These are phyloP conservation scores for Irpex sp. DNA, from an alignment of 1,284 basidiomycete genomes.

Conservation along the genomic window DNA sequence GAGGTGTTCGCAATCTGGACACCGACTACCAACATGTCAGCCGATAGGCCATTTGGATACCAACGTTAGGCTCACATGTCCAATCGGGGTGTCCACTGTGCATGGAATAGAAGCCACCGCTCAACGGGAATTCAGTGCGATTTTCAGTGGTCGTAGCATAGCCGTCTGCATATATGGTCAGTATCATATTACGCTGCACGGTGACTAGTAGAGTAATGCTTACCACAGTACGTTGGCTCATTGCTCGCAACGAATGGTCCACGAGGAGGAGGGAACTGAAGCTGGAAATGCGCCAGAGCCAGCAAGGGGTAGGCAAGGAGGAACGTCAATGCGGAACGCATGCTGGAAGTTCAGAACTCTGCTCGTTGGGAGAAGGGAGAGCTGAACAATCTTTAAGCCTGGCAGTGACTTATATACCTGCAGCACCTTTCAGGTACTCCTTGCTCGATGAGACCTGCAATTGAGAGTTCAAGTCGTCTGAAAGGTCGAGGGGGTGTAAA, in stretches of 20 bases:
- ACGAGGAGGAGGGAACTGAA: slow-evolving; percentile 56
- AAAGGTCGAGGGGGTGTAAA: neutral
- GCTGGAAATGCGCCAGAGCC: slow-evolving; percentile 55
- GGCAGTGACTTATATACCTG: neutral
- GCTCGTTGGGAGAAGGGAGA: slow-evolving; percentile 4
- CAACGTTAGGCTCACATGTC: slow-evolving; percentile 36
- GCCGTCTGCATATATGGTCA: slow-evolving; percentile 38
- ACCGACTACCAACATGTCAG: slow-evolving; percentile 35
- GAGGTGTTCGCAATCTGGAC: slow-evolving; percentile 51
- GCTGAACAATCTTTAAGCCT: neutral
- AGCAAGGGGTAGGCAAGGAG: neutral
- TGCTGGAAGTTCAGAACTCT: neutral
- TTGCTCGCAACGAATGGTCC: slow-evolving; percentile 50
- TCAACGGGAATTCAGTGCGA: slow-evolving; percentile 63
- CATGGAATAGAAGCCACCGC: slow-evolving; percentile 47
- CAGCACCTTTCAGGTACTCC: neutral
- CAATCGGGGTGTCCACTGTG: slow-evolving; percentile 58
- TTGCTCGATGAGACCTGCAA: neutral
- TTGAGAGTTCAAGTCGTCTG: neutral
- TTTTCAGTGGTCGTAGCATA: slow-evolving; percentile 40
- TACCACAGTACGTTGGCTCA: slow-evolving; percentile 51
- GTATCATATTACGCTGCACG: neutral
- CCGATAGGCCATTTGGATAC: neutral
- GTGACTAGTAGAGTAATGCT: slow-evolving; percentile 11
- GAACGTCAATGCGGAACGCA: neutral